phyloP scores from a whole-genome alignment of 2,329 filamentous ascomycete genomes.

The Paecilomyces variotii region DNA sequence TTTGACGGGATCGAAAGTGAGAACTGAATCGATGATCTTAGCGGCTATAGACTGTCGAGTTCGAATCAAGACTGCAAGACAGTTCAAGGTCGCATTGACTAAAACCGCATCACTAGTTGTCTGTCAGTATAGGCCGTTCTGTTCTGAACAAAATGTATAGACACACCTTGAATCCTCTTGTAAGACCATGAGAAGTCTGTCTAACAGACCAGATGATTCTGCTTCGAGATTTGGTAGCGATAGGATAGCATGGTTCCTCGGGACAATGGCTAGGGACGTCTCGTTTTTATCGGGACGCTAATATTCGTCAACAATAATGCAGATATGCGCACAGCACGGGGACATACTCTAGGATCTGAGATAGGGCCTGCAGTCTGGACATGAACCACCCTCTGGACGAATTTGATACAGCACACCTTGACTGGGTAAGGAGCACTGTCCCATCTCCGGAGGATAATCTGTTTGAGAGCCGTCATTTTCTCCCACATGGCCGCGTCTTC shows the following conservation, averaged over 20 bases:
- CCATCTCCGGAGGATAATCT: constrained; percentile 81
- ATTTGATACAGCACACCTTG: constrained; percentile 93
- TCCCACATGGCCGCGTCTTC: constrained; percentile 79
- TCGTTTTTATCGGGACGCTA: constrained; percentile 68
- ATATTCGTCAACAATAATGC: constrained; percentile 4
- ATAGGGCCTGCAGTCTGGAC: constrained; percentile 81
- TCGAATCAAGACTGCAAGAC: constrained; percentile 72
- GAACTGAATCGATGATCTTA: constrained; percentile 75
- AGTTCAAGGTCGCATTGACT: constrained; percentile 87
- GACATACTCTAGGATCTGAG: constrained; percentile 70
- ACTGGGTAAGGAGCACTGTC: constrained; percentile 68
- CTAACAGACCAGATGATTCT: constrained; percentile 82
- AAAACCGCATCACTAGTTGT: constrained; percentile 67
- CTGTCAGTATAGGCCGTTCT: not conserved
- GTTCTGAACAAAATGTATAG: not conserved
- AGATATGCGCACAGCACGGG: not conserved
- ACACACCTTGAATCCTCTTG: constrained; percentile 75
- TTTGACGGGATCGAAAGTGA: constrained; percentile 88
- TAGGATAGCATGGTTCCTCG: constrained; percentile 72
- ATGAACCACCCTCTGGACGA: constrained; percentile 85
- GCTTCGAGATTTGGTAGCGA: constrained; percentile 78
- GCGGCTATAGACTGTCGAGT: constrained; percentile 71
- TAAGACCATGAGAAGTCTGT: constrained; percentile 75
- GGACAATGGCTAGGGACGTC: constrained; percentile 78
- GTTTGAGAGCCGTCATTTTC: constrained; percentile 80